These are phyloP conservation scores for Colletotrichum acutatum DNA, from an alignment of 2,329 filamentous ascomycete genomes.

Conservation along the genomic window DNA sequence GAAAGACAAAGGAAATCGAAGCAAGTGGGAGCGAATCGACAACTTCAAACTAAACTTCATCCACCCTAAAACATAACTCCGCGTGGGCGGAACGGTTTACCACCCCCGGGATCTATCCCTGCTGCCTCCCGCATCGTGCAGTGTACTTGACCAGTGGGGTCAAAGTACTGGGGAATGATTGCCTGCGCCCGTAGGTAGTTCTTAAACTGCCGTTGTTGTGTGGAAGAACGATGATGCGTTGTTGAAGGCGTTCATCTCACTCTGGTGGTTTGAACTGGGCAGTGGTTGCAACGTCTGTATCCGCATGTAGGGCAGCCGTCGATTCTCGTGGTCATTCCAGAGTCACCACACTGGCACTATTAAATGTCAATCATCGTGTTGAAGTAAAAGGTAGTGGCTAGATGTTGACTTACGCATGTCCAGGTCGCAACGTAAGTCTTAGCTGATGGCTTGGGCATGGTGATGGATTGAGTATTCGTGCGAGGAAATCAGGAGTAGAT, in stretches of 20 bases:
- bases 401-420: slow-evolving; percentile 23
- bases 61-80: neutral
- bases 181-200: neutral
- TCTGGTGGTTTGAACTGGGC: neutral
- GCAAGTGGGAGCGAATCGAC: too few relatives aligned
- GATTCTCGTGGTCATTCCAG: slow-evolving; percentile 20
- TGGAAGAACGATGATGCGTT: neutral
- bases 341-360: slow-evolving; percentile 27
- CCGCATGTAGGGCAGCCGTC: neutral
- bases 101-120: neutral
- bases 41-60: neutral
- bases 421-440: neutral
- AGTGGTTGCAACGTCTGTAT: slow-evolving; percentile 1
- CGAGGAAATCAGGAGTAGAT: neutral
- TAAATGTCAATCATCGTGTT: neutral
- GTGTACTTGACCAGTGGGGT: neutral
- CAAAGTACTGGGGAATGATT: neutral
- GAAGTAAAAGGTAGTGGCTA: too few relatives aligned
- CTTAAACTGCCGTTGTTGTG: too few relatives aligned
- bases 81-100: neutral
- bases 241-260: neutral
- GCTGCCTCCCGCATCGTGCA: neutral
- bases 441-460: neutral
- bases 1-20: neutral
- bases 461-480: neutral